Evolutionary conservation across 108 stramenopile species (phyloP), one percentile per base, ranked within the genome.

Genomic region (Fragilaria radians): DNA sequence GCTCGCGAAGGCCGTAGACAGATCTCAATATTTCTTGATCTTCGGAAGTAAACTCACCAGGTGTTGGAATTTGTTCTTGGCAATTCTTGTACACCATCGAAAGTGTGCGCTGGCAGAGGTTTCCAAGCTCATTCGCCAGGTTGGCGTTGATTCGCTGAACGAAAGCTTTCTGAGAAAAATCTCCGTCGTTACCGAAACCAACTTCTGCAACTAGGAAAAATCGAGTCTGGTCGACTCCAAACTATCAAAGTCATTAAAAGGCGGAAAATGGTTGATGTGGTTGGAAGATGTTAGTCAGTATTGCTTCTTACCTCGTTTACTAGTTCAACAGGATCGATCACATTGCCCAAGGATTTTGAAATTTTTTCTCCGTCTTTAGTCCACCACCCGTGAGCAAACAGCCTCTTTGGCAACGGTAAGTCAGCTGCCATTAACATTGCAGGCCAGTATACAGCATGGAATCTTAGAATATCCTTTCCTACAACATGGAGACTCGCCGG

Each of bases 361-460:
- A 99, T 96, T 66, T 97, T 97, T 72, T 92, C 84, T 19, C 95
- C 94, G 49, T 97, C 93, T 65, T 92, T 94, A 25, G 96, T 95
- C 96, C 96, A 97, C 95, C 96, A 97, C 25, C 96, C 98, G 61
- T 99, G 98, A 26, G 95, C 95, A 80, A 94, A 94, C 18, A 99
- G 54, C n/a, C 80, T 64, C 60, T 81, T 83, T 3, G 98, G 98
- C 23, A 89, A 62, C 14, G 94, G 90, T n/a, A 99, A 57, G 24
- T 78, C 96, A 18, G 95, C 96, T 22, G 95, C 92, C 86, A 97
- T 82, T n/a, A 98, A 76, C 29, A 97, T 82, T 28, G 96, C 96
- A 4, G 98, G 98, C 98, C 98, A 99, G 72, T 96, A 97, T 2
- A 99, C 93, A 28, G 95, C 75, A 74, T 99, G 98, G 66, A 99